Conservation (phyloP, 306 rosid species). For the Hippophae rhamnoides region DNA sequence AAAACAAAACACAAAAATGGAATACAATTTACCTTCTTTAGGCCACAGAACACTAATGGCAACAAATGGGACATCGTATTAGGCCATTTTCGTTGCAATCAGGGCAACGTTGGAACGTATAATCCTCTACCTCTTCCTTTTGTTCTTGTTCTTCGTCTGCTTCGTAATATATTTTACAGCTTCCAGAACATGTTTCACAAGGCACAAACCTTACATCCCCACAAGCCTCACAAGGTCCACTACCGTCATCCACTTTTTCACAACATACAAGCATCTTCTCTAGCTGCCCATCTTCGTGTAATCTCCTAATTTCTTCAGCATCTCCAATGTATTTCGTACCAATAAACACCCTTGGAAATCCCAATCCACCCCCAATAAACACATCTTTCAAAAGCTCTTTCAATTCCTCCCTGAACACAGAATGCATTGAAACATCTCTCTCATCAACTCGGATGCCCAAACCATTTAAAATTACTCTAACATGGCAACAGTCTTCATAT, state of each 20-base stretch:
- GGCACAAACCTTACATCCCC: slow-evolving; percentile 89
- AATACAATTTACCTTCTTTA: slow-evolving; percentile 20
- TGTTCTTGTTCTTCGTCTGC: slow-evolving; percentile 15
- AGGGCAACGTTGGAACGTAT: slow-evolving; percentile 69
- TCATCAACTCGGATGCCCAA: slow-evolving; percentile 58
- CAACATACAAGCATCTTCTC: slow-evolving; percentile 58
- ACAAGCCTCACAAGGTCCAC: slow-evolving; percentile 63
- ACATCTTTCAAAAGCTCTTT: slow-evolving; percentile 44
- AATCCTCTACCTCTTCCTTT: slow-evolving; percentile 29
- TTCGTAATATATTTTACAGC: slow-evolving; percentile 81
- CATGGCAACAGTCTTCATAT: slow-evolving; percentile 79
- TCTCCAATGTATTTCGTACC: slow-evolving; percentile 67
- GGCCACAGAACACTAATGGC: slow-evolving; percentile 30
- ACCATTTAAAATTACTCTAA: slow-evolving; percentile 53
- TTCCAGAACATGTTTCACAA: slow-evolving; percentile 77
- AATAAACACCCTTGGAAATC: slow-evolving; percentile 65
- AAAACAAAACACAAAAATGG: background rate
- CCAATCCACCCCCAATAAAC: slow-evolving; percentile 25
- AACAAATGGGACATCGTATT: slow-evolving; percentile 64
- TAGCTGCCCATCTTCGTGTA: slow-evolving; percentile 71
- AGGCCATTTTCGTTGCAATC: slow-evolving; percentile 93
- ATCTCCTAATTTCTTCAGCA: slow-evolving; percentile 60
- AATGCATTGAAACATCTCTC: slow-evolving; percentile 90
- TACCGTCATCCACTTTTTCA: slow-evolving; percentile 29
- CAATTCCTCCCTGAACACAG: slow-evolving; percentile 74